A percentile compares a stretch with the other conserved stretches of the same genome.
Evolutionary conservation across 106 monocot genomes (phyloP).

Genomic region (Dioscorea zingiberensis): DNA sequence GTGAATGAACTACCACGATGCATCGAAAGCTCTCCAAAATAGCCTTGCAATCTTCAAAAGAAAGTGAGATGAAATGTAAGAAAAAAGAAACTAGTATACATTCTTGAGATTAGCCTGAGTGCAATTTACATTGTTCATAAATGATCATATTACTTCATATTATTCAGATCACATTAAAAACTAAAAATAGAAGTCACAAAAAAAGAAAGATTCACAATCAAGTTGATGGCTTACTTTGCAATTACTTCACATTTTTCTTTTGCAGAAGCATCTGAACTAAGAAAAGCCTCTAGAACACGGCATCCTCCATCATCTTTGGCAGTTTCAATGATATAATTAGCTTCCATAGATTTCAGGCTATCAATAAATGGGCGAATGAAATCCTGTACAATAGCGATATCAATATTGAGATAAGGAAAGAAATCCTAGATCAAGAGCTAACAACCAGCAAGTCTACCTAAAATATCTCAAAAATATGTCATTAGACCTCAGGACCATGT

Average conservation of each 20-base stretch:
- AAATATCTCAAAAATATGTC: not conserved
- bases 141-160: not conserved
- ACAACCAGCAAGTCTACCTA: not conserved
- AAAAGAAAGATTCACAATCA: not conserved
- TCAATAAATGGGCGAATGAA: slow-evolving; percentile 30
- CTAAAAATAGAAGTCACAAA: not conserved
- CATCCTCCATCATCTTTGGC: slow-evolving; percentile 64
- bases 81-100: too few relatives aligned
- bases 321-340: slow-evolving; percentile 30
- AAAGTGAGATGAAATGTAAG: slow-evolving; percentile 2
- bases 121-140: not conserved
- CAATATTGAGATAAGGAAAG: not conserved
- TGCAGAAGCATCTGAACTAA: slow-evolving; percentile 41
- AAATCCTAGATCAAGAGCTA: not conserved
- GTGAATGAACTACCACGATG: slow-evolving; percentile 72
- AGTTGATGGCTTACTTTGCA: slow-evolving; percentile 37
- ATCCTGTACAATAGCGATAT: slow-evolving; percentile 22
- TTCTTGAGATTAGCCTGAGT: too few relatives aligned
- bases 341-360: slow-evolving; percentile 49
- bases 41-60: slow-evolving; percentile 49
- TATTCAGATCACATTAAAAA: not conserved
- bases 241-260: slow-evolving; percentile 51
- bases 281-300: slow-evolving; percentile 66
- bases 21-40: slow-evolving; percentile 80
- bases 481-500: too few relatives aligned